Percentiles rank a stretch among this genome's conserved stretches.
Evolutionary conservation across 2,329 filamentous ascomycete genomes (phyloP).

Genomic region (Blastomyces silverae): DNA sequence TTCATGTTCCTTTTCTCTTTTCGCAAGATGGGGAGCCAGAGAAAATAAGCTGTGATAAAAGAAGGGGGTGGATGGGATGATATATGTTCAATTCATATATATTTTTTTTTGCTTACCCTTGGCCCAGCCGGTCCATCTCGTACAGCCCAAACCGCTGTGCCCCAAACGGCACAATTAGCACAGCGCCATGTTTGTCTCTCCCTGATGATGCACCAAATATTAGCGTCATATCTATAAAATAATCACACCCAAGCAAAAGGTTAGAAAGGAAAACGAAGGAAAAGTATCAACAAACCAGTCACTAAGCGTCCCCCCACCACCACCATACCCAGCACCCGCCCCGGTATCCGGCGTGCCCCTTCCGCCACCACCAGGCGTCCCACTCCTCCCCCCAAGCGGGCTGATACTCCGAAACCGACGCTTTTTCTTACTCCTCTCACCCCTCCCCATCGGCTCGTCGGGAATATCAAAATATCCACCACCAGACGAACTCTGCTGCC

Average conservation of each 20-base stretch:
- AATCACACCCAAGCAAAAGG: slow-evolving; percentile 13
- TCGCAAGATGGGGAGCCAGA: slow-evolving; percentile 12
- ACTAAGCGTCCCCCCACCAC: slow-evolving; percentile 56
- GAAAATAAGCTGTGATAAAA: not conserved
- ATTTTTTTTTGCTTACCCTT: slow-evolving; percentile 62
- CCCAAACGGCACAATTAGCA: slow-evolving; percentile 78
- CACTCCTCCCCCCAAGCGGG: slow-evolving; percentile 59
- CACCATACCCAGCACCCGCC: slow-evolving; percentile 60
- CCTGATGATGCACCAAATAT: slow-evolving; percentile 29
- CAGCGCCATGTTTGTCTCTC: slow-evolving; percentile 85
- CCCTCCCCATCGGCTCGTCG: slow-evolving; percentile 76
- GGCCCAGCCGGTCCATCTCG: slow-evolving; percentile 80
- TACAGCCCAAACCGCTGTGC: slow-evolving; percentile 88
- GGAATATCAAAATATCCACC: slow-evolving; percentile 50
- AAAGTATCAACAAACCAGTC: slow-evolving; percentile 47
- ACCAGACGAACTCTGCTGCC: slow-evolving; percentile 45
- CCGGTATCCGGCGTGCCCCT: slow-evolving; percentile 63
- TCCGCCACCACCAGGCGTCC: slow-evolving; percentile 64
- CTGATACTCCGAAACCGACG: slow-evolving; percentile 82
- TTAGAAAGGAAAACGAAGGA: not conserved
- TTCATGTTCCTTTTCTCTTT: not conserved
- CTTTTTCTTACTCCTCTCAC: slow-evolving; percentile 94
- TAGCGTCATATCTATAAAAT: not conserved
- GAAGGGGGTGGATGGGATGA: slow-evolving; percentile 14
- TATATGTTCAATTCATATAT: not conserved